Conservation (phyloP, 208 protist species). For the Naegleria lovaniensis region DNA sequence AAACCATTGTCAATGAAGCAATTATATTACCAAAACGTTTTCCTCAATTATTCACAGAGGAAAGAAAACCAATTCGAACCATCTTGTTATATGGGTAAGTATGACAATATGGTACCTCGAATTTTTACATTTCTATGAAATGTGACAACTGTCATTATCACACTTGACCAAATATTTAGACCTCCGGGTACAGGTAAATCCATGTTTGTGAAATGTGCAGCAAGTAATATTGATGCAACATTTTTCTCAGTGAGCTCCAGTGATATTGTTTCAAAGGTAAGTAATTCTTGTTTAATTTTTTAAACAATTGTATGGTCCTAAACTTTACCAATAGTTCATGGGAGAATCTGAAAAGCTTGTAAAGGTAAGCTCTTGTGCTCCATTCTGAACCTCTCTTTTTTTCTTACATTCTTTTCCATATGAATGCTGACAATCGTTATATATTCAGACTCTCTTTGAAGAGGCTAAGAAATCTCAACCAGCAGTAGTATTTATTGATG, state of each 20-base stretch:
- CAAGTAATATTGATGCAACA: background rate
- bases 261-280: background rate
- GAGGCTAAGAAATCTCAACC: slow-evolving; percentile 57
- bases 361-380: slow-evolving; percentile 77
- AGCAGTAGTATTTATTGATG: slow-evolving; percentile 99
- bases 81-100: slow-evolving; percentile 78
- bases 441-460: slow-evolving; percentile 79
- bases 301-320: too few relatives aligned
- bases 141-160: too few relatives aligned
- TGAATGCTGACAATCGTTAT: slow-evolving; percentile 82
- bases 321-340: too few relatives aligned
- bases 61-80: slow-evolving; percentile 67
- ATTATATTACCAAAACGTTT: slow-evolving; percentile 89
- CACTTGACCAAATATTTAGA: background rate
- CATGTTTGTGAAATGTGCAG: background rate
- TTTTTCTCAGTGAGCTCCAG: slow-evolving; percentile 2
- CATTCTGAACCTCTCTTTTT: slow-evolving; percentile 96
- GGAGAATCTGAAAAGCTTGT: slow-evolving; percentile 66
- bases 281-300: too few relatives aligned
- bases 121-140: too few relatives aligned
- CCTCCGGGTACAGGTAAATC: slow-evolving; percentile 36
- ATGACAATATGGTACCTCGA: too few relatives aligned
- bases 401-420: too few relatives aligned
- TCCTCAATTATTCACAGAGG: slow-evolving; percentile 89
- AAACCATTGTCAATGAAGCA: slow-evolving; percentile 88